Evolutionary conservation across 2,329 filamentous ascomycete genomes (phyloP).

Genomic region (Tolypocladium pustulatum): DNA sequence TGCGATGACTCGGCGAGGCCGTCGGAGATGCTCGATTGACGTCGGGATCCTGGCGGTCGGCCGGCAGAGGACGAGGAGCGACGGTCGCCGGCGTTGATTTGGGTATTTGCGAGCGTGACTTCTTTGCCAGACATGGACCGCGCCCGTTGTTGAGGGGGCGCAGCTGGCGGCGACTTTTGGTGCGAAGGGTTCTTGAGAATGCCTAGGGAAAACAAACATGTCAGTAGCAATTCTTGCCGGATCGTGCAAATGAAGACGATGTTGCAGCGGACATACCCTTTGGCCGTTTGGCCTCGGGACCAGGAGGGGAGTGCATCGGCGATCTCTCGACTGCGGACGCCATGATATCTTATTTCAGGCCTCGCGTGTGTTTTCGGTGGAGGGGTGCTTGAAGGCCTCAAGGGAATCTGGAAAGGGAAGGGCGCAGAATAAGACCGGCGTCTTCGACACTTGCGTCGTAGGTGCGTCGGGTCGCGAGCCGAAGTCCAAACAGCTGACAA

Average conservation of each 20-base stretch:
- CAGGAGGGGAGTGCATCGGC: slow-evolving; percentile 30
- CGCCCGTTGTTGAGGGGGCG: slow-evolving; percentile 26
- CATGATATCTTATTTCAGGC: slow-evolving; percentile 17
- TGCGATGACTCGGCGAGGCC: slow-evolving; percentile 46
- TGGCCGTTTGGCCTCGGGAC: slow-evolving; percentile 30
- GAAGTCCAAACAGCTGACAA: background rate
- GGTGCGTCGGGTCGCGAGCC: background rate
- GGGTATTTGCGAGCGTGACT: slow-evolving; percentile 84
- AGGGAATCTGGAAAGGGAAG: background rate
- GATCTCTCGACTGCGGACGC: slow-evolving; percentile 27
- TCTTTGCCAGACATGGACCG: slow-evolving; percentile 61
- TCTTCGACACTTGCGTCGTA: background rate
- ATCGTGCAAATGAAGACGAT: background rate
- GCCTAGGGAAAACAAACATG: slow-evolving; percentile 37
- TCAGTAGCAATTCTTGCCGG: background rate
- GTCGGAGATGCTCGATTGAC: slow-evolving; percentile 48
- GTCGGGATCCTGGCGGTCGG: slow-evolving; percentile 54
- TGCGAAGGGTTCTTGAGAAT: slow-evolving; percentile 83
- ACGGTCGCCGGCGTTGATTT: slow-evolving; percentile 84
- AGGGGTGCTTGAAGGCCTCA: background rate
- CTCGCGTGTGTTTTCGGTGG: background rate
- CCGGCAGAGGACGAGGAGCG: slow-evolving; percentile 69
- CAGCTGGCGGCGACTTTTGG: slow-evolving; percentile 46
- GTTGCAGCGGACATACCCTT: slow-evolving; percentile 25
- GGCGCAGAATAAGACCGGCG: background rate